A percentile compares a stretch with the other conserved stretches of the same genome.
phyloP scores from a whole-genome alignment of 345 rosid species.

The Brassica juncea region DNA sequence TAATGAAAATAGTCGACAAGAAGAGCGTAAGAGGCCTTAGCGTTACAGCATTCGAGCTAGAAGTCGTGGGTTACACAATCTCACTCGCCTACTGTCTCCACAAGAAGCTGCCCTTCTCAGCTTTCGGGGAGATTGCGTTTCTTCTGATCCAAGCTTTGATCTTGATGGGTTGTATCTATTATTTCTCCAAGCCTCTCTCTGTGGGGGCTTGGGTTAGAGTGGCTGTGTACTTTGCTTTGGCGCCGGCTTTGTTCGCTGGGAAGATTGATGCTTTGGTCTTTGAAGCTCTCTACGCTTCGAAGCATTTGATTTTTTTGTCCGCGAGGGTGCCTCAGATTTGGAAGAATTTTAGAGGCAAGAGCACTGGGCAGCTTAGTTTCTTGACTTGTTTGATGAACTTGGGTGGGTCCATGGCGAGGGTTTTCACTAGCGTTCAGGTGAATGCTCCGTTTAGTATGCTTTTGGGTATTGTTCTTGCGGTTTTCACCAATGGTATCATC shows the following conservation, averaged over 20 bases:
- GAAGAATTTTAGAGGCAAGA: slow-evolving; percentile 71
- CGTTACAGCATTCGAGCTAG: slow-evolving; percentile 75
- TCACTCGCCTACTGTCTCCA: slow-evolving; percentile 83
- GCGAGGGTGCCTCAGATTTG: slow-evolving; percentile 95
- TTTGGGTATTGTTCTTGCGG: slow-evolving; percentile 54
- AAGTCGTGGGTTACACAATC: slow-evolving; percentile 80
- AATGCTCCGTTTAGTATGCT: slow-evolving; percentile 76
- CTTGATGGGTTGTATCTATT: slow-evolving; percentile 62
- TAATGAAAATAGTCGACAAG: slow-evolving; percentile 72
- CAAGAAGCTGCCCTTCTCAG: slow-evolving; percentile 85
- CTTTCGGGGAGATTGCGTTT: slow-evolving; percentile 79
- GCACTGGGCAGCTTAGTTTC: slow-evolving; percentile 91
- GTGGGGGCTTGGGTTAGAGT: slow-evolving; percentile 49
- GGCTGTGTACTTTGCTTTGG: slow-evolving; percentile 62
- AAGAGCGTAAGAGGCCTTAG: slow-evolving; percentile 84
- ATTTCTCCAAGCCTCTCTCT: slow-evolving; percentile 58
- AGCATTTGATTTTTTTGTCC: slow-evolving; percentile 79
- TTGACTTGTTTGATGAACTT: slow-evolving; percentile 77
- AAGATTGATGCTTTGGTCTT: slow-evolving; percentile 71
- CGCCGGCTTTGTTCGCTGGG: slow-evolving; percentile 76
- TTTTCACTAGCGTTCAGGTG: slow-evolving; percentile 82
- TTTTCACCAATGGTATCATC: slow-evolving; percentile 56
- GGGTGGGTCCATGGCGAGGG: slow-evolving; percentile 75
- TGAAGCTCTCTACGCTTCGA: slow-evolving; percentile 89
- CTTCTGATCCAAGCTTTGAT: slow-evolving; percentile 82